Conservation (phyloP, 2,329 filamentous ascomycete genomes). For the Alternaria arborescens region DNA sequence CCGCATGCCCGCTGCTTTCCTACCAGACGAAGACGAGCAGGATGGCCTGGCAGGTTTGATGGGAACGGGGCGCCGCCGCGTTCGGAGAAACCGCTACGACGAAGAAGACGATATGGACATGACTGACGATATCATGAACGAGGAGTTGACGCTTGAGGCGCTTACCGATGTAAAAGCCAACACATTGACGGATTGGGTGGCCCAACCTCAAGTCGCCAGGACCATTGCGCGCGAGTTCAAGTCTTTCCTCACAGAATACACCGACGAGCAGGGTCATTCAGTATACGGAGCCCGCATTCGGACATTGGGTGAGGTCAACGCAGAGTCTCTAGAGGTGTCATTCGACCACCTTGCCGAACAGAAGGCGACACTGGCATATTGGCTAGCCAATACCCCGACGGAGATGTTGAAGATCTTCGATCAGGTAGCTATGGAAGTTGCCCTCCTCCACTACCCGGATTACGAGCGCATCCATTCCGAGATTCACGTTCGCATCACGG, state of each 20-base stretch:
- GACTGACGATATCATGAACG: slow-evolving; percentile 92
- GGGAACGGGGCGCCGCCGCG: slow-evolving; percentile 81
- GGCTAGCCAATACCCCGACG: slow-evolving; percentile 92
- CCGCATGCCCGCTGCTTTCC: slow-evolving; percentile 74
- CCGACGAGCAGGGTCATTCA: slow-evolving; percentile 84
- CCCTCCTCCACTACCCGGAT: slow-evolving; percentile 93
- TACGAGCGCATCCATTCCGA: slow-evolving; percentile 98
- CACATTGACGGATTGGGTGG: slow-evolving; percentile 94
- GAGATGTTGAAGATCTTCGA: slow-evolving; percentile 97
- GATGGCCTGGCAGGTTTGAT: slow-evolving; percentile 86
- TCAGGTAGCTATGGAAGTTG: slow-evolving; percentile 94
- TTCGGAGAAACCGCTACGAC: slow-evolving; percentile 89
- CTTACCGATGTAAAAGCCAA: slow-evolving; percentile 92
- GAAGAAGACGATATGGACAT: slow-evolving; percentile 93
- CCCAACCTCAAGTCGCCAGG: slow-evolving; percentile 85
- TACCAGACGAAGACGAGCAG: slow-evolving; percentile 84
- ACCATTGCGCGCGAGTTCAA: slow-evolving; percentile 98
- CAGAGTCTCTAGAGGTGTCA: slow-evolving; percentile 93
- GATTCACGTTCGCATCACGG: slow-evolving; percentile 96
- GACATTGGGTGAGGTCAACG: slow-evolving; percentile 96
- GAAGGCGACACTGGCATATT: slow-evolving; percentile 94
- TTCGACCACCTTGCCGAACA: slow-evolving; percentile 90
- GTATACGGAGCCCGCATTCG: slow-evolving; percentile 95
- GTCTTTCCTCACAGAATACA: slow-evolving; percentile 95
- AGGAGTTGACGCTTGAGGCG: slow-evolving; percentile 90